Evolutionary conservation across 192 early-diverging fungal genomes (phyloP), one percentile per base, ranked within the genome.

Genomic region (Ambispora gerdemannii): DNA sequence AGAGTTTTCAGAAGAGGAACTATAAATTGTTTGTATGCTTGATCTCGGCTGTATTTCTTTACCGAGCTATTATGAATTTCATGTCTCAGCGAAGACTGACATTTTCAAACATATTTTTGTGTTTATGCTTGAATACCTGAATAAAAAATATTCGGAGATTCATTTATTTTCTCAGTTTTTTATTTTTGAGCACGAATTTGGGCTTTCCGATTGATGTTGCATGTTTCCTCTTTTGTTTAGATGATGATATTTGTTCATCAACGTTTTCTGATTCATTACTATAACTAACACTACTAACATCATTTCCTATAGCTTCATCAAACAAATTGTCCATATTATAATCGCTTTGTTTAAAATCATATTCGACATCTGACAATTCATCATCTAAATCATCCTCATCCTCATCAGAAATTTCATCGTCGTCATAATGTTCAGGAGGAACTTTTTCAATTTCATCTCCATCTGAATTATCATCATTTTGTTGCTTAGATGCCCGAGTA

Each of bases 361-460:
- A 68, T 61, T 74, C 72, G 62, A 72, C 75, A 65, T 72, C 72
- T 20, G 70, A 75, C 28, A 75, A 78, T 43, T 77, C 59, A 20
- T 77, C 71, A 27, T 68, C 75, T 11, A 70, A 33, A 10, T 78
- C 75, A 3, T 67, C 71, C 19, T 31, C 72, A 4, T 73, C 79
- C 8, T 74, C 67, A n/a, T 80, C 81, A 58, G 73, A 76, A 20
- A 74, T 74, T 43, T 63, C 17, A 43, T 63, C 59, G 11, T 34
- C 31, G 15, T 61, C 30, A 72, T 76, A 72, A 61, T 77, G 73
- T 53, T 78, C 81, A 13, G 76, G 70, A 25, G 66, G 70, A 4
- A 35, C 24, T 7, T 50, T 13, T 20, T 32, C 34, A 15, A 47
- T 64, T 49, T 77, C 73, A 53, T 82, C 77, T 50, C 71, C 72